Base-by-base conservation (phyloP, 2,329 filamentous ascomycete species). In the Colletotrichum musae region DNA sequence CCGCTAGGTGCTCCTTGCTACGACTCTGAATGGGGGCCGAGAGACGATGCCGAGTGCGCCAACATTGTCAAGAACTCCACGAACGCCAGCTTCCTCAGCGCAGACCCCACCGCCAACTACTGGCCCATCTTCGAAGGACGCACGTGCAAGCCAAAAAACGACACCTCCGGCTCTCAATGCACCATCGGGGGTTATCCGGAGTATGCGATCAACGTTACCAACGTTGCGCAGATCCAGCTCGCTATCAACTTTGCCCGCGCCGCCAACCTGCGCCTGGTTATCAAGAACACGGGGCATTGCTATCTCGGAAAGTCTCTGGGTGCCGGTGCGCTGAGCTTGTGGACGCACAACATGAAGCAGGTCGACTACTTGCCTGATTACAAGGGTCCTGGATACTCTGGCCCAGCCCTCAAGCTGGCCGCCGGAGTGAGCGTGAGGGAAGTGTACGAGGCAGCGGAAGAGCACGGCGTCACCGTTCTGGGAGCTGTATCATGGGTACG, bases 211-310 rank as follows among this genome's bases (percentile, higher is more conserved):
- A 47, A 47, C 3, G 45, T 47, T 16, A 47, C 16, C 2, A 47
- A 16, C 2, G 45, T 47, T 16, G 45, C 45, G 45, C 45, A 47
- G 5, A 47, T 47, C 18, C 45, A 47, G 45, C 45, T 47, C 45
- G 75, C 77, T 1, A 59, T 83, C 18, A 64, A 75, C 43, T 85
- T 85, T 71, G 83, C 84, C 9, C 78, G 80, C 4, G 78, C 78
- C n/a, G 73, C 77, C 5, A 85, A 86, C 73, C 76, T 87, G 57
- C 85, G 85, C 1, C 75, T 88, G 26, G 81, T 86, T 47, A 79
- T 88, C 58, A 81, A 82, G 64, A 86, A 87, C 76, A 88, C 86
- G 0, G 86, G 85, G 26, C 87, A 88, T 71, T 36, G 32, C 32
- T 77, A 72, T 65, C 69, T 80, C 1, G 82, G 84, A 4, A 78